These are phyloP conservation scores for Psilocybe mexicana DNA, from an alignment of 1,284 basidiomycete genomes.

Conservation along the genomic window DNA sequence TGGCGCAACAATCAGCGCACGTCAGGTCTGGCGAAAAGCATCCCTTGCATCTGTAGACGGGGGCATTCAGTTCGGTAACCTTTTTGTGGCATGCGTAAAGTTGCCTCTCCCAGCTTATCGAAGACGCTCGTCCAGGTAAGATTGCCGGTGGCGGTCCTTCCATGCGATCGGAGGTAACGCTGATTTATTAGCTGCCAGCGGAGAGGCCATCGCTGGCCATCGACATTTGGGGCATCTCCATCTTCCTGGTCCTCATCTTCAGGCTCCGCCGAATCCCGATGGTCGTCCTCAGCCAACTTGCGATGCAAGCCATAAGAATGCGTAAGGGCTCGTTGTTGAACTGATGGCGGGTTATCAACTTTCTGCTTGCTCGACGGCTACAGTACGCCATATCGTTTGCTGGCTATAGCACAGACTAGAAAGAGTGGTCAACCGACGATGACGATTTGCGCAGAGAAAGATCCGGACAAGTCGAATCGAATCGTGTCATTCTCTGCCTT, in stretches of 20 bases:
- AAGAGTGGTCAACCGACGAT: constrained; percentile 3
- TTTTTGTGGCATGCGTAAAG: not conserved
- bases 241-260: constrained; percentile 29
- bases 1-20: no score
- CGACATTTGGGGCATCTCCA: constrained; percentile 25
- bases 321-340: constrained; percentile 84
- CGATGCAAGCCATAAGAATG: constrained; percentile 69
- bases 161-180: not conserved
- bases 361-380: constrained; percentile 75
- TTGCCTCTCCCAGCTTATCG: not conserved
- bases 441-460: not conserved
- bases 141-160: not conserved
- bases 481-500: constrained; percentile 63
- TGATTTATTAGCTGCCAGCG: no score
- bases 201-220: not conserved
- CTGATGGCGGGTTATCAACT: constrained; percentile 67
- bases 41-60: no score
- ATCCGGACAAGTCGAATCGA: constrained; percentile 67
- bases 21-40: no score
- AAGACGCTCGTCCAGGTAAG: not conserved
- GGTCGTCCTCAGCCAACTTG: constrained; percentile 65
- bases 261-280: constrained; percentile 53
- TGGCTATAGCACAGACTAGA: constrained; percentile 70
- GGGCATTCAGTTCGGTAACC: not conserved
- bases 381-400: constrained; percentile 46